Base-by-base conservation (phyloP, 2,329 filamentous ascomycete species). In the Epichloe scottii region DNA sequence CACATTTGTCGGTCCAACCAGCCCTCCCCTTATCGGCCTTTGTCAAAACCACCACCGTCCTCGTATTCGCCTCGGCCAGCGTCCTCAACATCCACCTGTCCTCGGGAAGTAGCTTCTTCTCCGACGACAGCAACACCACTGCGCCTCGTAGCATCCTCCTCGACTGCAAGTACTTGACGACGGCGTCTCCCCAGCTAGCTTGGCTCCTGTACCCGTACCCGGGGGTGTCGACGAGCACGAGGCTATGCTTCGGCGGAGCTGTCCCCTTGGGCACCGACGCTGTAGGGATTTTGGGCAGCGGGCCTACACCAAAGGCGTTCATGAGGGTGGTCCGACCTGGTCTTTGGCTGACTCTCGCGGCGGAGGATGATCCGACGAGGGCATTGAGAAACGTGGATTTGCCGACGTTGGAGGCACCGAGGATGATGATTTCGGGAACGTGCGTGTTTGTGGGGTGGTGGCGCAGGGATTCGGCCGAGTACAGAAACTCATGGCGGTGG, bases 361-460 rank as follows among this genome's bases (percentile, higher is more conserved):
- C 63, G 23, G 63, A 60, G 23, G 59, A 54, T 3, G 59, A 56
- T 35, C 82, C 82, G 2, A 84, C 79, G 35, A 95, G 76, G 17
- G 85, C 85, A 62, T 95, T 95, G 68, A 95, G 83, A 58, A 94
- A 85, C 15, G 87, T 88, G 2, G 87, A 93, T 66, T 95, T 95
- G 62, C 89, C 89, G 41, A 89, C 88, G 63, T 95, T 95, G 57
- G 88, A 89, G 60, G 90, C 89, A 42, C 89, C 89, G 38, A 94
- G 80, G 44, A 95, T 77, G 62, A 87, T 85, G 48, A 95, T 78
- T 56, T 82, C 78, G 43, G 78, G 78, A 4, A 73, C 66, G 54
- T 69, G 68, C 23, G 70, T 71, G 62, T 81, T 81, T 58, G 70
- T 61, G 33, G 68, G 69, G 53, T 81, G 69, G 59, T 76, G 61